Evolutionary conservation across 345 rosid genomes (phyloP).

Genomic region (Eucalyptus sp.): DNA sequence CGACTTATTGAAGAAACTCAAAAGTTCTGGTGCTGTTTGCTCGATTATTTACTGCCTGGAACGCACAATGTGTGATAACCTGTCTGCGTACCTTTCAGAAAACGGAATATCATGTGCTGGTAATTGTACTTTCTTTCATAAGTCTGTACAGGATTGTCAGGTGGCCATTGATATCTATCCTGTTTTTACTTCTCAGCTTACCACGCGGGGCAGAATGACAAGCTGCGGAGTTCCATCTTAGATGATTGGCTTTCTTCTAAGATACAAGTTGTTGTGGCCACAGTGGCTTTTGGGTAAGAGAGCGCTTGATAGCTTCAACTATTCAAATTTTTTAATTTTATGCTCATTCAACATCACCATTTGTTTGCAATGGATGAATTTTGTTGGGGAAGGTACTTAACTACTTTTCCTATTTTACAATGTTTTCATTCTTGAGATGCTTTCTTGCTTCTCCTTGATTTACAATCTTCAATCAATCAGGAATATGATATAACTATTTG

Average conservation of each 20-base stretch:
- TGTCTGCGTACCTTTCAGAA: conserved; percentile 63
- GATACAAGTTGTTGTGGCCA: conserved; percentile 93
- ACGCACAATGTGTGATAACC: conserved; percentile 81
- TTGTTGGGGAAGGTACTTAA: not conserved
- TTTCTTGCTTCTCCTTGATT: not conserved
- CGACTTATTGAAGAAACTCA: conserved; percentile 59
- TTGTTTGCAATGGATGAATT: not conserved
- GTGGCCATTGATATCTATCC: not conserved
- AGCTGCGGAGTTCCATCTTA: conserved; percentile 67
- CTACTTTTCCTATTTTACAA: not conserved
- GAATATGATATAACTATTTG: conserved; percentile 17
- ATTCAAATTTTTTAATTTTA: not conserved
- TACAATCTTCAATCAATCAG: not conserved
- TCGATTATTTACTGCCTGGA: conserved; percentile 94
- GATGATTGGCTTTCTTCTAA: conserved; percentile 91
- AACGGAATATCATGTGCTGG: conserved; percentile 85
- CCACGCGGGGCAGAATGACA: conserved; percentile 85
- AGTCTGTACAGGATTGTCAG: not conserved
- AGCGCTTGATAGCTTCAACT: not conserved
- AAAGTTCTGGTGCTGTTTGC: conserved; percentile 61
- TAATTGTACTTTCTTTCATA: conserved; percentile 1
- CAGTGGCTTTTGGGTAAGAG: conserved; percentile 89
- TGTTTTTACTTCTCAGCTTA: conserved; percentile 47
- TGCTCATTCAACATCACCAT: not conserved
- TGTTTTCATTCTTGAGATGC: not conserved